Evolutionary conservation across 106 monocot species (phyloP), one percentile per base, ranked within the genome.

Genomic region (Dioscorea zingiberensis): DNA sequence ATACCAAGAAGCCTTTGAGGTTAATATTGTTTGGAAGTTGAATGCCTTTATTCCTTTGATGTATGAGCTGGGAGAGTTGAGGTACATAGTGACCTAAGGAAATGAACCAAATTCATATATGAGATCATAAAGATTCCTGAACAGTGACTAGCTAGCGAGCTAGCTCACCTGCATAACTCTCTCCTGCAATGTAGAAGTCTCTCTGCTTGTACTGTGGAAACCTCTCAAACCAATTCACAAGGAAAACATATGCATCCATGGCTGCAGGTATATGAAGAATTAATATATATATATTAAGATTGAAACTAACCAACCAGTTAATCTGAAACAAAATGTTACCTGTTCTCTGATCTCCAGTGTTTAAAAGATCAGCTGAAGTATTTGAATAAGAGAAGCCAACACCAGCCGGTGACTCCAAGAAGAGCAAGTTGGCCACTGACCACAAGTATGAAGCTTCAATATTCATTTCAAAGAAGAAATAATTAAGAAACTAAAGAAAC

Each of bases 381-480:
- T 95, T 95, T 5, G 91, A 71, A 61, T 95, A 91, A 3, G 95
- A 95, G 79, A 85, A 95, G 8, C 95, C 95, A 16, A 95, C 91
- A 2, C 95, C 95, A 0, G 83, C 95, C 38, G 91, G 95, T 0
- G 91, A 95, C 28, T 95, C 95, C 83, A 95, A 71, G 76, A 97
- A 97, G 47, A 97, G 68, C 48, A 91, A 25, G 62, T 92, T 97
- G 0, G 91, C 97, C 54, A 60, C 95, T 95, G 71, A 67, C 45
- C n/a, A n/a, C n/a, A n/a, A n/a, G n/a, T 10, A 38, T 38, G 38
- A 38, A 38, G 10, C 38, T 38, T 38, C 38, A 38, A n/a, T n/a
- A n/a, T n/a, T n/a, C n/a, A n/a, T n/a, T n/a, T n/a, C n/a, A n/a
- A n/a, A n/a, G n/a, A n/a, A n/a, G n/a, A n/a, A n/a, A n/a, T n/a